These are phyloP conservation scores for Picea sitchensis DNA, from an alignment of 75 land plant species.

Conservation along the genomic window DNA sequence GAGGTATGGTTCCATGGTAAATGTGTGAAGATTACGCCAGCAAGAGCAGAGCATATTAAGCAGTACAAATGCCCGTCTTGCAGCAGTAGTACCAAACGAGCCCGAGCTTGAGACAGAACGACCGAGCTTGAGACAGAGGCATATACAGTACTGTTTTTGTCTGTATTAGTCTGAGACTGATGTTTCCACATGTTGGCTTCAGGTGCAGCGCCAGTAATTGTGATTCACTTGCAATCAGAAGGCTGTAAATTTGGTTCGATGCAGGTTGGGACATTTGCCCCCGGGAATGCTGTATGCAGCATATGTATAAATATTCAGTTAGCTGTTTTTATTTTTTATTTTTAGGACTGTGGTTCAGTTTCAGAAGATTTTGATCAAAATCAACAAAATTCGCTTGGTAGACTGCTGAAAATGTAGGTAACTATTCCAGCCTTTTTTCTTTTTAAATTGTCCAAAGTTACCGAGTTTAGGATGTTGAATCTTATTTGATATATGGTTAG, in stretches of 20 bases:
- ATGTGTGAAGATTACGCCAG: slow-evolving; percentile 74
- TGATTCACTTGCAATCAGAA: slow-evolving; percentile 8
- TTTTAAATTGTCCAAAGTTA: no score
- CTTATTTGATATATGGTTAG: no score
- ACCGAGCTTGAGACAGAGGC: no score
- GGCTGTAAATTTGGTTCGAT: not conserved
- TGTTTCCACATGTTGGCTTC: slow-evolving; percentile 1
- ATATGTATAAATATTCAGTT: slow-evolving; percentile 6
- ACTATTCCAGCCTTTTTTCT: not conserved
- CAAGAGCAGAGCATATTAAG: slow-evolving; percentile 68
- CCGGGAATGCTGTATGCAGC: slow-evolving; percentile 2
- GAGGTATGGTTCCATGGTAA: slow-evolving; percentile 77
- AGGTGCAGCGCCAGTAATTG: not conserved
- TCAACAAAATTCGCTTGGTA: not conserved
- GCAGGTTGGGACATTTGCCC: not conserved
- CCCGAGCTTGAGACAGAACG: slow-evolving; percentile 5
- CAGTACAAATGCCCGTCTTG: slow-evolving; percentile 72
- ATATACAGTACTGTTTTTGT: not conserved
- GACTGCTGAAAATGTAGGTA: not conserved
- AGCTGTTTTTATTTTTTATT: slow-evolving; percentile 1
- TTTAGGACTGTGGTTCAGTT: not conserved
- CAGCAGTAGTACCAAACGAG: slow-evolving; percentile 12
- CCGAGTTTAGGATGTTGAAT: no score
- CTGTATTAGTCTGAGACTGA: not conserved
- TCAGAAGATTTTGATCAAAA: slow-evolving; percentile 13